These are phyloP conservation scores for Geotrichum ghanense DNA, from an alignment of 805 yeast species.

Conservation along the genomic window DNA sequence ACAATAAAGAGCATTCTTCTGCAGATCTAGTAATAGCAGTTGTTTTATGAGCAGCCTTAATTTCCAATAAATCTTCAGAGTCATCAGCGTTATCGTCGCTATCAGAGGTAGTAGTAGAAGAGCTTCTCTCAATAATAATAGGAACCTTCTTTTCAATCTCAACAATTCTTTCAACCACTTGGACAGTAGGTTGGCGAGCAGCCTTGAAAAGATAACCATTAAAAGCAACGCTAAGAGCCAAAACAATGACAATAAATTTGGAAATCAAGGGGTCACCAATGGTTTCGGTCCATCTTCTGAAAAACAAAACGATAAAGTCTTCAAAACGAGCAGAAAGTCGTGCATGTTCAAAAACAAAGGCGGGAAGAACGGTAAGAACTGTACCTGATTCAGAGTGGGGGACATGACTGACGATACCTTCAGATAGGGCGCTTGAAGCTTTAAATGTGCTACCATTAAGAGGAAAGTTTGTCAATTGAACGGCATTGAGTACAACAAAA, in stretches of 20 bases:
- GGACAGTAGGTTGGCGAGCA: conserved; percentile 31
- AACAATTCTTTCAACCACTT: conserved; percentile 23
- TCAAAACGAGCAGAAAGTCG: conserved; percentile 41
- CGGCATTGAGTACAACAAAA: conserved; percentile 25
- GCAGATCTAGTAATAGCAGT: conserved; percentile 23
- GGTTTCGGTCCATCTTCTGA: conserved; percentile 50
- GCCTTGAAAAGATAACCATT: conserved; percentile 81
- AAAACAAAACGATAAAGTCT: conserved; percentile 40
- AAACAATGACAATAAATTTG: conserved; percentile 60
- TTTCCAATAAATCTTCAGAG: conserved; percentile 28
- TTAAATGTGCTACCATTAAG: conserved; percentile 13
- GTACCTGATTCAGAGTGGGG: conserved; percentile 12
- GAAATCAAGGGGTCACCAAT: conserved; percentile 73
- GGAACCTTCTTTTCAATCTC: conserved; percentile 25
- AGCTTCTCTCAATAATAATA: conserved; percentile 16
- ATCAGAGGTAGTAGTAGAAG: conserved; percentile 10
- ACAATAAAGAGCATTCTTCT: conserved; percentile 49
- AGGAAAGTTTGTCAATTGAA: conserved; percentile 28
- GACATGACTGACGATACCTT: conserved; percentile 8
- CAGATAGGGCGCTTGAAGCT: conserved; percentile 10
- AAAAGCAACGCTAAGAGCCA: conserved; percentile 64
- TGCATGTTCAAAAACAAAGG: conserved; percentile 26
- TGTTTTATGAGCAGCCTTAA: conserved; percentile 12
- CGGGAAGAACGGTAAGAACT: conserved; percentile 29
- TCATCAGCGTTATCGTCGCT: conserved; percentile 20